Evolutionary conservation across 129 eudicot species (phyloP), one percentile per base, ranked within the genome.

Genomic region (Helichrysum umbraculigerum): DNA sequence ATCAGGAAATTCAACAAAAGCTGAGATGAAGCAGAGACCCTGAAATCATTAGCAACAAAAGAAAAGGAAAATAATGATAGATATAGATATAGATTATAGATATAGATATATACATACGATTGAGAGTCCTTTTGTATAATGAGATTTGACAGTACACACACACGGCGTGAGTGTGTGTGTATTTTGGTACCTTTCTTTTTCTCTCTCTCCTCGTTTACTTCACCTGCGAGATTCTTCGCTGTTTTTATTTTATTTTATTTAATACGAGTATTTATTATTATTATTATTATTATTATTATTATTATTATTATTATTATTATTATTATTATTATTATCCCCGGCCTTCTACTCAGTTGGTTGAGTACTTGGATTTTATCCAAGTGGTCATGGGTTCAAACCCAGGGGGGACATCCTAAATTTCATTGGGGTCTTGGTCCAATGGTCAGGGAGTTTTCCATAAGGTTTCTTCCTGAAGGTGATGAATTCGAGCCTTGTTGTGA

Each of bases 171-270:
- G 67, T 62, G 67, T 62, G 20, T 62, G 67, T 62, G 67, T 62
- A 25, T 25, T 61, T 28, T 61, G 66, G 6, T 61, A 19, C 25
- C 56, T 50, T 50, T 52, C 9, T 50, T 51, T 35, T 35, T 30
- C 34, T 72, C 68, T 79, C 82, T 82, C 79, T 75, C 85, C 88
- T 84, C 88, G 79, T 81, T 84, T 69, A 78, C 88, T 81, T 84
- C 84, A 83, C 83, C 90, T 86, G 83, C 83, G 82, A 85, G 86
- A 83, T 83, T 86, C 89, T 83, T 78, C 83, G 68, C 68, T 83
- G 78, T 76, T 82, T 82, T 80, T 75, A 50, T 76, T 79, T 78
- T 81, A 3, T 47, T 12, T 47, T 47, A 47, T 14, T 32, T 25
- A 25, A 25, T 25, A 25, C 0, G 28, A 25, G 28, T 25, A 25